Conservation (phyloP, 1,284 basidiomycete species). For the Grifola frondosa region DNA sequence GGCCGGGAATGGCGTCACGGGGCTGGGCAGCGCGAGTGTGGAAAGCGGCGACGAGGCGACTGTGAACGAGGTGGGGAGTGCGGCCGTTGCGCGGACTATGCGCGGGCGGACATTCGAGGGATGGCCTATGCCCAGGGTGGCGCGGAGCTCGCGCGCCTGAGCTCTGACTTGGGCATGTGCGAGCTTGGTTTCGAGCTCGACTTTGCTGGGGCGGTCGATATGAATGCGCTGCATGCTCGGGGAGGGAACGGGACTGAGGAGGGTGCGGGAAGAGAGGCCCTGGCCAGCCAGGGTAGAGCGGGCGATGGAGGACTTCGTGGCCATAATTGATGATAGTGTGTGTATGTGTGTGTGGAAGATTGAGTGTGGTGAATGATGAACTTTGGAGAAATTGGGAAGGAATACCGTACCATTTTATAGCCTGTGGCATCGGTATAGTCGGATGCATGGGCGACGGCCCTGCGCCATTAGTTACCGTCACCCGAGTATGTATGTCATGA, state of each 20-base stretch:
- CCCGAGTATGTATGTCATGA: no score
- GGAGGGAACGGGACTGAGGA: slow-evolving; percentile 7
- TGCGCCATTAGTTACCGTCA: no score
- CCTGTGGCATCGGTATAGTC: no score
- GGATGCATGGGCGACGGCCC: no score
- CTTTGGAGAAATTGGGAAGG: no score
- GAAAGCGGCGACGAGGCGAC: slow-evolving; percentile 4
- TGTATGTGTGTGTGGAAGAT: slow-evolving; percentile 2
- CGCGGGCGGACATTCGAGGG: slow-evolving; percentile 4
- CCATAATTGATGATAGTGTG: slow-evolving; percentile 7
- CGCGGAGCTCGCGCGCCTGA: slow-evolving; percentile 12
- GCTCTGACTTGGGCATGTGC: slow-evolving; percentile 18
- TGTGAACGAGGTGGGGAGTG: neutral
- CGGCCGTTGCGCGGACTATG: slow-evolving; percentile 7
- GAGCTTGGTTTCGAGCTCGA: slow-evolving; percentile 19
- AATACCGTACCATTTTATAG: no score
- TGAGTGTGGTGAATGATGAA: no score
- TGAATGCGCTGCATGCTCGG: slow-evolving; percentile 4
- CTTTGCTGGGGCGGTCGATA: slow-evolving; percentile 18
- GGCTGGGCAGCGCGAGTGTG: slow-evolving; percentile 1
- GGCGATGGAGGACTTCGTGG: slow-evolving; percentile 4
- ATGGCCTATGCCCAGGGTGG: slow-evolving; percentile 3
- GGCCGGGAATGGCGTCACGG: neutral
- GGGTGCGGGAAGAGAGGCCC: slow-evolving; percentile 5
- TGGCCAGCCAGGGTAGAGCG: slow-evolving; percentile 14